Percentiles rank a stretch among this genome's conserved stretches.
These are phyloP conservation scores for Xylaria arbuscula DNA, from an alignment of 2,329 filamentous ascomycete species.

Conservation along the genomic window DNA sequence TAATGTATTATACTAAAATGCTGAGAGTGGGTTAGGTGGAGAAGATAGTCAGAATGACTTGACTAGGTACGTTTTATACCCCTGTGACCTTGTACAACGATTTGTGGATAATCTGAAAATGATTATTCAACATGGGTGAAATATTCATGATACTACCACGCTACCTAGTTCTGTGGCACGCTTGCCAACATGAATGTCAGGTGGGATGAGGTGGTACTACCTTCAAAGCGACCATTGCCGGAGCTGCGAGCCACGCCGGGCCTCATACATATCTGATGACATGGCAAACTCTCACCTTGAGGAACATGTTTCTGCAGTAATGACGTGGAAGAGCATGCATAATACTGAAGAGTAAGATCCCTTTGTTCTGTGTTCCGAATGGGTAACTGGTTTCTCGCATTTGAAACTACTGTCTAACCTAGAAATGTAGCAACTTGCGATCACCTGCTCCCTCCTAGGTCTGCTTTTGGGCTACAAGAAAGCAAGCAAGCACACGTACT, in stretches of 20 bases:
- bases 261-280: background rate
- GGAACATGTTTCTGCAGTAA: background rate
- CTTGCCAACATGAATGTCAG: background rate
- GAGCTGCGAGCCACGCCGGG: background rate
- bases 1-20: no score
- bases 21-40: no score
- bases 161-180: background rate
- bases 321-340: slow-evolving; percentile 1
- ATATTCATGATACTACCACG: background rate
- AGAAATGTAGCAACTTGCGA: background rate
- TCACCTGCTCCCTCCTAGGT: background rate
- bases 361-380: background rate
- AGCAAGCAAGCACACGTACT: no score
- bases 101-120: slow-evolving; percentile 1
- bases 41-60: no score
- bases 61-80: no score
- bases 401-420: background rate
- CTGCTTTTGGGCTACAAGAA: background rate
- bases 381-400: background rate
- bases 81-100: slow-evolving; percentile 1
- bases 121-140: no score
- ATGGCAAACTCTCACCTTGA: background rate
- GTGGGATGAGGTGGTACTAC: background rate
- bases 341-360: background rate
- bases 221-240: background rate